phyloP scores from a whole-genome alignment of 805 yeast genomes.

The Metschnikowia matae region DNA sequence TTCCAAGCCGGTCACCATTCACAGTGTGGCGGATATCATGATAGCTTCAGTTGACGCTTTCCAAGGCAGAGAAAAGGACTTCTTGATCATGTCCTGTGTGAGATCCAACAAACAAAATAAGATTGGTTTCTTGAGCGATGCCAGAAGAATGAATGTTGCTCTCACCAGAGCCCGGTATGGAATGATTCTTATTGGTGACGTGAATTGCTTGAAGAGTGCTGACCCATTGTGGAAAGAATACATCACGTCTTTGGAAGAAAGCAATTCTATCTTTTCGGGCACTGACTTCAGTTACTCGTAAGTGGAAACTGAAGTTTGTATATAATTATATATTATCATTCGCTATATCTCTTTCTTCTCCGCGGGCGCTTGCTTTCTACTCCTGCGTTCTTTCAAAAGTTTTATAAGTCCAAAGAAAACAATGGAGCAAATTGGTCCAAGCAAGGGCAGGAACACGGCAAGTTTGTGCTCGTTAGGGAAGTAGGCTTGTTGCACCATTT shows the following conservation, averaged over 20 bases:
- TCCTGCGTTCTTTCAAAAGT: slow-evolving; percentile 41
- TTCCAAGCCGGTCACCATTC: slow-evolving; percentile 46
- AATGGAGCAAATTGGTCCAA: slow-evolving; percentile 82
- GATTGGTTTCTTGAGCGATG: slow-evolving; percentile 82
- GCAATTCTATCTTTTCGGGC: slow-evolving; percentile 8
- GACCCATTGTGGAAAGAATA: slow-evolving; percentile 18
- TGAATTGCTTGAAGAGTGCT: slow-evolving; percentile 11
- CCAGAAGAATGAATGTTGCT: slow-evolving; percentile 85
- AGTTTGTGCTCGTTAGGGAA: slow-evolving; percentile 95
- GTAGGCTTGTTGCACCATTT: slow-evolving; percentile 91
- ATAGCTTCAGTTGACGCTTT: slow-evolving; percentile 50
- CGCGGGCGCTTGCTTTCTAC: slow-evolving; percentile 18
- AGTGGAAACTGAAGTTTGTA: neutral
- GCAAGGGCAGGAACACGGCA: slow-evolving; percentile 86
- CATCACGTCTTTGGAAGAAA: slow-evolving; percentile 11
- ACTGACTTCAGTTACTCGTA: slow-evolving; percentile 8
- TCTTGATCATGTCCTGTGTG: slow-evolving; percentile 49
- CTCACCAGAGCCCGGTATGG: slow-evolving; percentile 86
- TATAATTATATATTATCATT: slow-evolving; percentile 5
- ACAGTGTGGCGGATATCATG: slow-evolving; percentile 43
- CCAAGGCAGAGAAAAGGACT: slow-evolving; percentile 57
- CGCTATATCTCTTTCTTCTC: slow-evolving; percentile 1
- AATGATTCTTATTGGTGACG: slow-evolving; percentile 37
- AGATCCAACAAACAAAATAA: slow-evolving; percentile 66
- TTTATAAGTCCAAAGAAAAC: slow-evolving; percentile 48